Evolutionary conservation across 208 protist species (phyloP).

Genomic region (Tritrichomonas musculus): DNA sequence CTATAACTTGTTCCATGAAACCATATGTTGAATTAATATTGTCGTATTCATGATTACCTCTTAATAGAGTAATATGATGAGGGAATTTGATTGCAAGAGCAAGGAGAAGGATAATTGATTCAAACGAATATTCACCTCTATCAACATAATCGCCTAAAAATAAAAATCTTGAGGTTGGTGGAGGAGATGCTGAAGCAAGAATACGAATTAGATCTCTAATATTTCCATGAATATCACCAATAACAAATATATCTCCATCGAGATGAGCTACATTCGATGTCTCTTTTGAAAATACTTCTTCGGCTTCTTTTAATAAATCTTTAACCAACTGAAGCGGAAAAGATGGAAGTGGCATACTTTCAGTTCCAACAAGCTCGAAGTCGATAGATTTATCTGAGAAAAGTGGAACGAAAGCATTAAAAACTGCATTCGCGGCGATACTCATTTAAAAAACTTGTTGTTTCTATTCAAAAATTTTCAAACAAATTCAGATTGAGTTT

Average conservation of each 20-base stretch:
- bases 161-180: neutral
- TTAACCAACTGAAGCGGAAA: neutral
- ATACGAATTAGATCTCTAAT: neutral
- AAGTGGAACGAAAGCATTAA: no score
- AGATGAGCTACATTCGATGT: neutral
- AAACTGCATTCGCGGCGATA: no score
- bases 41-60: neutral
- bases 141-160: slow-evolving; percentile 27
- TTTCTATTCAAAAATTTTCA: no score
- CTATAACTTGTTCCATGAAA: neutral
- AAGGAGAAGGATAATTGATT: neutral
- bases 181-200: neutral
- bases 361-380: neutral
- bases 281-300: neutral
- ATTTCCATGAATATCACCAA: neutral
- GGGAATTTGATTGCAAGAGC: neutral
- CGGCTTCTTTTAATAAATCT: neutral
- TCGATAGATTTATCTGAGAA: no score
- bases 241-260: neutral
- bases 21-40: neutral
- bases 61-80: neutral
- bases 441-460: no score
- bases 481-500: no score
- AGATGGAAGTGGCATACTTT: neutral
- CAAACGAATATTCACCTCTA: neutral